Percentiles rank a stretch among this genome's conserved stretches.
Evolutionary conservation across 495 filamentous ascomycete species (phyloP).

Genomic region (Darksidea phi): DNA sequence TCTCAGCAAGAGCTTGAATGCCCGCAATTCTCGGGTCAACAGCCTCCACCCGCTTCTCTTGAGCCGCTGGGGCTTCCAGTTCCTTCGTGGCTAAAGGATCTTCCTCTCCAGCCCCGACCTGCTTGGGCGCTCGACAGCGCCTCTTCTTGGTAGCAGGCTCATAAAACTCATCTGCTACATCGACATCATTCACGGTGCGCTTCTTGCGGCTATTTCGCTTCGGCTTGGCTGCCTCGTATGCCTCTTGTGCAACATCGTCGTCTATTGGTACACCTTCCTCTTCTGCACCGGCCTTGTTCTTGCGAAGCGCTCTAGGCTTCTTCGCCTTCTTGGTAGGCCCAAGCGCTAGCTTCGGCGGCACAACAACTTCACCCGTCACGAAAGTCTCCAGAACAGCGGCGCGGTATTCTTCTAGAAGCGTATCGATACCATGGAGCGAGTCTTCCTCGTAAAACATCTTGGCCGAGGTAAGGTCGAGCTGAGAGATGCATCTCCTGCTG

Average conservation of each 20-base stretch:
- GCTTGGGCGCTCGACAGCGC: conserved; percentile 8
- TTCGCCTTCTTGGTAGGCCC: not conserved
- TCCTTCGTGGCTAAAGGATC: not conserved
- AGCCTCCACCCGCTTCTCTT: not conserved
- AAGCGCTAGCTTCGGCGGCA: not conserved
- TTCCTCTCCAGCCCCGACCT: not conserved
- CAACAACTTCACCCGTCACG: not conserved
- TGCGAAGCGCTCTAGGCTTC: not conserved
- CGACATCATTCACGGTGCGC: not conserved
- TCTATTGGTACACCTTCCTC: not conserved
- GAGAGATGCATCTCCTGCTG: conserved; percentile 1
- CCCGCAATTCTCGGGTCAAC: not conserved
- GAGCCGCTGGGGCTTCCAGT: not conserved
- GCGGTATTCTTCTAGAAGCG: conserved; percentile 4
- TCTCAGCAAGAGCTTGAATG: not conserved
- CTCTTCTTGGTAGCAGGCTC: conserved; percentile 5
- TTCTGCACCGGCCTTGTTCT: not conserved
- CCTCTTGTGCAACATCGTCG: not conserved
- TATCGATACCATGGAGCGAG: not conserved
- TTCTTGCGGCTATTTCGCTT: conserved; percentile 1
- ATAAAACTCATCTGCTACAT: not conserved
- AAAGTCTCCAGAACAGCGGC: not conserved
- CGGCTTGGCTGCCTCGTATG: conserved; percentile 1
- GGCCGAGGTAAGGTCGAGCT: not conserved
- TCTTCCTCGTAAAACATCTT: not conserved